Percentiles rank a stretch among this genome's conserved stretches.
phyloP scores from a whole-genome alignment of 805 yeast species.

The Priceomyces carsonii region DNA sequence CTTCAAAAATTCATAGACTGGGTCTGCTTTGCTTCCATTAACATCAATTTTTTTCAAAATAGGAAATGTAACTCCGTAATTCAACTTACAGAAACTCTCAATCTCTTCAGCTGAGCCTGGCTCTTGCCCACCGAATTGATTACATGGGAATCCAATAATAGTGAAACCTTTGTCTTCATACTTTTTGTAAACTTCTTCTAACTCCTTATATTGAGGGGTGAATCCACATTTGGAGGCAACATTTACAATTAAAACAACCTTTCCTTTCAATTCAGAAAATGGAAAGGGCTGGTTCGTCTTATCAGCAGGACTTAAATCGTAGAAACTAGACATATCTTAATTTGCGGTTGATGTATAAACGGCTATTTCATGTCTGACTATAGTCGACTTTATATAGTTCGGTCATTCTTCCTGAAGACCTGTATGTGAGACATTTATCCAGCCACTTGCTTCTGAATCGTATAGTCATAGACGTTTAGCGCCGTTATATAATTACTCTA shows the following conservation, averaged over 20 bases:
- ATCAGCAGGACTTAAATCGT: constrained; percentile 42
- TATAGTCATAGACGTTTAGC: too few relatives aligned
- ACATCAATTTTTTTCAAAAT: constrained; percentile 84
- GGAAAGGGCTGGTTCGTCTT: constrained; percentile 38
- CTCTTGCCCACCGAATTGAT: constrained; percentile 45
- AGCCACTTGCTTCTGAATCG: too few relatives aligned
- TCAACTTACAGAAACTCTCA: constrained; percentile 67
- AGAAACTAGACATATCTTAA: constrained; percentile 38
- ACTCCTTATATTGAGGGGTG: constrained; percentile 43
- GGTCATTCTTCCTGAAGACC: neutral
- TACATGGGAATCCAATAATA: constrained; percentile 46
- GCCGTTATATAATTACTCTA: too few relatives aligned
- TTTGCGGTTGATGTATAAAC: too few relatives aligned
- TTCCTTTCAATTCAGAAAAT: constrained; percentile 42
- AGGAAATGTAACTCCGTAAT: constrained; percentile 92
- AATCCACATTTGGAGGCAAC: constrained; percentile 47
- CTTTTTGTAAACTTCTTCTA: constrained; percentile 43
- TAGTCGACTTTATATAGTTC: too few relatives aligned
- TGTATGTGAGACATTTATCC: too few relatives aligned
- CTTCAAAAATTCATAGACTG: constrained; percentile 80
- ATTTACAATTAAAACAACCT: constrained; percentile 47
- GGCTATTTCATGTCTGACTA: neutral
- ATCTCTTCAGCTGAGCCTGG: constrained; percentile 57
- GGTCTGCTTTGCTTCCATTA: constrained; percentile 79
- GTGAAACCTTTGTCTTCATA: constrained; percentile 37